Evolutionary conservation across 148 eudicot species (phyloP).

Genomic region (Fagopyrum homotropicum): DNA sequence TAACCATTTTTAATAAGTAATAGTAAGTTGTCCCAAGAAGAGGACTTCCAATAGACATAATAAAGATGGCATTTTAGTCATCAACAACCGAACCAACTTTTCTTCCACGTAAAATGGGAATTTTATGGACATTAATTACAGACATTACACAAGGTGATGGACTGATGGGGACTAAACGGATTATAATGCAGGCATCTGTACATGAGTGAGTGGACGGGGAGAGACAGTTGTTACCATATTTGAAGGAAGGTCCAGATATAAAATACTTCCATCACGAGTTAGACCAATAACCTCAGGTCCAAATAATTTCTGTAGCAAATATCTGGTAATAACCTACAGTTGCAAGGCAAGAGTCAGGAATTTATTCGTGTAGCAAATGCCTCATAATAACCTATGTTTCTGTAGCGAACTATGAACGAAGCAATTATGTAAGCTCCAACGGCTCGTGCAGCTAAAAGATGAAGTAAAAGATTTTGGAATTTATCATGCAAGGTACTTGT

Average conservation of each 20-base stretch:
- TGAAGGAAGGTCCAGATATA: conserved; percentile 88
- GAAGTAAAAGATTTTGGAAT: too few species aligned
- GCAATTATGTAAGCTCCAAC: too few species aligned
- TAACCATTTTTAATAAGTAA: neutral
- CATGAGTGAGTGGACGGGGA: conserved; percentile 7
- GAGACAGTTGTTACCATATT: conserved; percentile 68
- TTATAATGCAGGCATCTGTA: neutral
- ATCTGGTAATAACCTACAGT: conserved; percentile 61
- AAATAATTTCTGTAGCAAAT: conserved; percentile 60
- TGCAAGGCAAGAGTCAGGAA: conserved; percentile 12
- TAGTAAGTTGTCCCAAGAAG: neutral
- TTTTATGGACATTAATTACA: neutral
- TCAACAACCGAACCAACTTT: neutral
- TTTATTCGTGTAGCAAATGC: neutral
- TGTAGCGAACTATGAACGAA: too few species aligned
- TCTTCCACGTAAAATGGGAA: neutral
- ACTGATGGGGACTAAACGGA: neutral
- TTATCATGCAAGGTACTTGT: neutral
- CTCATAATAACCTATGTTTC: too few species aligned
- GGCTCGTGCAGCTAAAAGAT: too few species aligned
- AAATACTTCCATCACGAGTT: conserved; percentile 48
- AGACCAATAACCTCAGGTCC: conserved; percentile 56
- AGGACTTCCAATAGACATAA: neutral
- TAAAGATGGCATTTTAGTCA: neutral
- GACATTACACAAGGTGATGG: neutral